These are phyloP conservation scores for Zygotorulaspora chibaensis DNA, from an alignment of 805 yeast genomes.

Conservation along the genomic window DNA sequence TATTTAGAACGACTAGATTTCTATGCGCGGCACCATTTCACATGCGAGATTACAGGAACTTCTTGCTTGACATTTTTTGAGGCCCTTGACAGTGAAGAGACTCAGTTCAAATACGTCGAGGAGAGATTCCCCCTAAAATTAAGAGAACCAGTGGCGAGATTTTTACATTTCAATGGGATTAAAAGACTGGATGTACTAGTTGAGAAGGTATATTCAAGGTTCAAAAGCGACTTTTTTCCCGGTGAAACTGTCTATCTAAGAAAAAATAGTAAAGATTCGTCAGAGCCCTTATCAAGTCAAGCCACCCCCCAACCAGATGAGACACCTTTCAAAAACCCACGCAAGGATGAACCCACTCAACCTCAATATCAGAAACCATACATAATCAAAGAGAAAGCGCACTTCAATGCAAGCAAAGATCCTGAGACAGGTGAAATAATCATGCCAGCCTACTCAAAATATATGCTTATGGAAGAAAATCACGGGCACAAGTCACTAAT, in stretches of 20 bases:
- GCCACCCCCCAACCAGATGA: slow-evolving; percentile 23
- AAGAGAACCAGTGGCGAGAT: slow-evolving; percentile 85
- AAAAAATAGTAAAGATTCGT: slow-evolving; percentile 16
- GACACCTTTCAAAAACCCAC: neutral
- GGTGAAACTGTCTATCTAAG: slow-evolving; percentile 77
- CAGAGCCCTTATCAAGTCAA: slow-evolving; percentile 16
- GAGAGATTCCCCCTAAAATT: slow-evolving; percentile 83
- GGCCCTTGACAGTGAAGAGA: slow-evolving; percentile 73
- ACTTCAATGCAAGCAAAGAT: slow-evolving; percentile 51
- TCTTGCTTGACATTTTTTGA: slow-evolving; percentile 88
- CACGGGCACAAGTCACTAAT: slow-evolving; percentile 55
- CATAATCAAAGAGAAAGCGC: slow-evolving; percentile 78
- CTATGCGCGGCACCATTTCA: slow-evolving; percentile 72
- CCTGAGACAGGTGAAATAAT: slow-evolving; percentile 34
- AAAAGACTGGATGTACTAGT: slow-evolving; percentile 83
- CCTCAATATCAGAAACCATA: slow-evolving; percentile 37
- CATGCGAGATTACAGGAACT: slow-evolving; percentile 94
- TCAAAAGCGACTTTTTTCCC: slow-evolving; percentile 82
- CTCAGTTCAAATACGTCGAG: slow-evolving; percentile 62
- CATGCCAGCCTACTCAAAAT: slow-evolving; percentile 57
- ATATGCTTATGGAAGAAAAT: slow-evolving; percentile 58
- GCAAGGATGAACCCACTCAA: slow-evolving; percentile 10
- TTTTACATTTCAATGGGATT: slow-evolving; percentile 73
- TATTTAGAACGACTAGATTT: slow-evolving; percentile 70
- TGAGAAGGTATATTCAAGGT: slow-evolving; percentile 74